Conservation (phyloP, 2,329 filamentous ascomycete species). For the Claviceps maximensis region DNA sequence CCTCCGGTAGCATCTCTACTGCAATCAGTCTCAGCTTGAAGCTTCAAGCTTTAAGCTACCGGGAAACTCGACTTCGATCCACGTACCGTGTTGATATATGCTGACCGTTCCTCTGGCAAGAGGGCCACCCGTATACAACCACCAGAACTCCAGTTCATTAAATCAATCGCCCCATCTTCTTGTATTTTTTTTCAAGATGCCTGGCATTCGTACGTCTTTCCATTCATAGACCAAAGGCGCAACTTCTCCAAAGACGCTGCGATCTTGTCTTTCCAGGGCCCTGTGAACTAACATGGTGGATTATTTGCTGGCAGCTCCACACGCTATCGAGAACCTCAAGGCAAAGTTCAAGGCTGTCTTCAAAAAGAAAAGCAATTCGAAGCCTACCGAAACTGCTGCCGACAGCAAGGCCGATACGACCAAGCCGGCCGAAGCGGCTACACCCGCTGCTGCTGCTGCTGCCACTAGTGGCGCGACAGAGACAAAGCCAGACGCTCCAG, state of each 20-base stretch:
- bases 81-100: background rate
- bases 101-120: background rate
- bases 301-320: constrained; percentile 24
- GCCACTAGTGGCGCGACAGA: constrained; percentile 21
- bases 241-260: background rate
- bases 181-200: constrained; percentile 25
- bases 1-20: background rate
- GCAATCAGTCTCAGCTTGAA: background rate
- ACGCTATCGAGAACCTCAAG: constrained; percentile 42
- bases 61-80: background rate
- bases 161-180: background rate
- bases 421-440: constrained; percentile 14
- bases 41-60: background rate
- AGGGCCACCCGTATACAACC: background rate
- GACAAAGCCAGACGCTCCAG: constrained; percentile 21
- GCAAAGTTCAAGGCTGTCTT: constrained; percentile 40
- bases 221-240: background rate
- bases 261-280: background rate
- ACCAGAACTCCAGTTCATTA: background rate
- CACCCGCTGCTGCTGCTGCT: constrained; percentile 11
- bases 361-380: constrained; percentile 32
- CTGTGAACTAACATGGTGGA: constrained; percentile 1
- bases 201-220: constrained; percentile 36
- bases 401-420: constrained; percentile 13
- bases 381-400: constrained; percentile 8